Evolutionary conservation across 2,329 filamentous ascomycete genomes (phyloP).

Genomic region (Setomelanomma holmii): DNA sequence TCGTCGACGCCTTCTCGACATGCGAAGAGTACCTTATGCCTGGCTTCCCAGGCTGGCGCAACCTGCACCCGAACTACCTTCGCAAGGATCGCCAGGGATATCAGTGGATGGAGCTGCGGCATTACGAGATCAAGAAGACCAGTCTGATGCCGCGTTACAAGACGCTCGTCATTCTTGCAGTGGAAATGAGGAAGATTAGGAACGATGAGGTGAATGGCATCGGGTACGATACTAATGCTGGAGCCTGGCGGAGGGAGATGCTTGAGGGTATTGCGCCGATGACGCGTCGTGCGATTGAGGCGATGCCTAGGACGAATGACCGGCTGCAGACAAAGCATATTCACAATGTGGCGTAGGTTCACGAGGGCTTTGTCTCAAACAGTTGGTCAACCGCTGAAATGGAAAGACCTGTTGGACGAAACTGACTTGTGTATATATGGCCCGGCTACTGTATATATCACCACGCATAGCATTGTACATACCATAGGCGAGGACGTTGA

Average conservation of each 20-base stretch:
- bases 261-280: slow-evolving; percentile 47
- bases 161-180: slow-evolving; percentile 53
- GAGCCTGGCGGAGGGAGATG: slow-evolving; percentile 31
- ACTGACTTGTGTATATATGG: no score
- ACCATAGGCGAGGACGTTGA: no score
- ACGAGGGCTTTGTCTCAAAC: no score
- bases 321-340: slow-evolving; percentile 40
- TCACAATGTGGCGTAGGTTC: slow-evolving; percentile 9
- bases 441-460: no score
- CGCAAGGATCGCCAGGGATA: slow-evolving; percentile 30
- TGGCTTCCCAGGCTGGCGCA: slow-evolving; percentile 76
- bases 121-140: slow-evolving; percentile 29
- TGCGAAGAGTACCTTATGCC: slow-evolving; percentile 83
- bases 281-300: slow-evolving; percentile 53
- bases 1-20: slow-evolving; percentile 71
- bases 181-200: slow-evolving; percentile 45
- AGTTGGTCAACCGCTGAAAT: no score
- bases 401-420: no score
- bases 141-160: slow-evolving; percentile 51
- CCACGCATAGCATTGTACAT: no score
- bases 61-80: slow-evolving; percentile 28
- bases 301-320: slow-evolving; percentile 51
- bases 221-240: slow-evolving; percentile 27
- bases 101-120: slow-evolving; percentile 38
- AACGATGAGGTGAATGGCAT: slow-evolving; percentile 42